Conservation (phyloP, 2,329 filamentous ascomycete genomes). For the Arthrobotrys megalospora region DNA sequence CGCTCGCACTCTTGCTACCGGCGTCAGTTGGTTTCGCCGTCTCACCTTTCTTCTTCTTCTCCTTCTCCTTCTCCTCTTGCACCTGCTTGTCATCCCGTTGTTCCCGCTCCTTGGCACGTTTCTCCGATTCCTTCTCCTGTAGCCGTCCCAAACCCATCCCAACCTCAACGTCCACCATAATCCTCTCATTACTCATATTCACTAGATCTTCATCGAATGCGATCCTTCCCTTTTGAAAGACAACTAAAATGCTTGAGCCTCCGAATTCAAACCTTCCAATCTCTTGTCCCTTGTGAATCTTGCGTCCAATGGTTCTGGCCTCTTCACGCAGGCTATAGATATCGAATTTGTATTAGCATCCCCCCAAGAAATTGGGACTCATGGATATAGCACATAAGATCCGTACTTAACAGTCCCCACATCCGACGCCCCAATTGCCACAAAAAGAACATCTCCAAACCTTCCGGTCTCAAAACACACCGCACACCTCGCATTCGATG, state of each 20-base stretch:
- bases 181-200: constrained; percentile 65
- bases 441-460: constrained; percentile 69
- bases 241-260: constrained; percentile 68
- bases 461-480: constrained; percentile 67
- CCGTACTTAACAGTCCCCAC: constrained; percentile 68
- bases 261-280: constrained; percentile 68
- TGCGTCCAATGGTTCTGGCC: constrained; percentile 64
- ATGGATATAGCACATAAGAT: background rate
- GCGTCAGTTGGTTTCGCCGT: background rate
- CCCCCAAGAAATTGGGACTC: too few relatives aligned
- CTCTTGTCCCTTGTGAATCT: constrained; percentile 68
- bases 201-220: constrained; percentile 68
- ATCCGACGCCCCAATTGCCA: constrained; percentile 68
- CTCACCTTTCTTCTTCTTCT: background rate
- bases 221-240: constrained; percentile 67
- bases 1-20: background rate
- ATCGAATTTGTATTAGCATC: background rate
- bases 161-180: constrained; percentile 67
- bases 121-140: background rate
- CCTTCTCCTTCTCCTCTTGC: background rate
- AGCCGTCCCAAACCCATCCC: constrained; percentile 67
- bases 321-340: constrained; percentile 66
- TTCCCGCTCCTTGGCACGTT: background rate
- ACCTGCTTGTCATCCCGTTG: background rate
- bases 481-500: constrained; percentile 67